phyloP scores from a whole-genome alignment of 2,329 filamentous ascomycete genomes.

The Nigrospora sphaerica region DNA sequence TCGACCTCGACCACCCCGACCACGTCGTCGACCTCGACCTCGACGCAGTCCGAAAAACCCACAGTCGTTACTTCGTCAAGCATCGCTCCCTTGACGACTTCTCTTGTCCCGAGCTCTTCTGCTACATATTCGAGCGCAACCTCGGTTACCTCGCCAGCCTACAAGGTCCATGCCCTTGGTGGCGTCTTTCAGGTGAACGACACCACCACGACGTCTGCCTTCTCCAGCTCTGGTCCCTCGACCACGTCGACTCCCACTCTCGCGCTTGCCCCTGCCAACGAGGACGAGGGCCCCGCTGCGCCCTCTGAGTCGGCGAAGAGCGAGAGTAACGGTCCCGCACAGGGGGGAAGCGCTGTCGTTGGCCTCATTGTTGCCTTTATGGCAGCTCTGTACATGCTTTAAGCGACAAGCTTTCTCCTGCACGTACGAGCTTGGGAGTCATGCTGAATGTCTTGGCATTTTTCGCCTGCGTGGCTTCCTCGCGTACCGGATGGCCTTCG shows the following conservation, averaged over 20 bases:
- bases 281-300: constrained; percentile 17
- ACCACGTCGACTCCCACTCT: constrained; percentile 17
- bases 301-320: constrained; percentile 32
- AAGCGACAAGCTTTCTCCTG: background rate
- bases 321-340: constrained; percentile 34
- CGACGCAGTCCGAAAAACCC: background rate
- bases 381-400: constrained; percentile 34
- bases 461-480: too few relatives aligned
- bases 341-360: constrained; percentile 43
- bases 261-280: constrained; percentile 15
- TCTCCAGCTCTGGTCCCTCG: constrained; percentile 6
- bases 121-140: constrained; percentile 6
- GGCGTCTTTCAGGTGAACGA: constrained; percentile 50
- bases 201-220: constrained; percentile 15
- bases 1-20: constrained; percentile 7
- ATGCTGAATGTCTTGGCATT: too few relatives aligned
- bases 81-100: background rate
- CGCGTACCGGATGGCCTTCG: too few relatives aligned
- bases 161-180: constrained; percentile 21
- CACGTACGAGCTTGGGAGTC: too few relatives aligned
- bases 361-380: constrained; percentile 50
- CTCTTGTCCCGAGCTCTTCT: constrained; percentile 5
- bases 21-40: constrained; percentile 1
- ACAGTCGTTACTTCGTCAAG: background rate
- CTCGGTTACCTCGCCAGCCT: constrained; percentile 7